These are phyloP conservation scores for Podila clonocystis DNA, from an alignment of 192 early-diverging fungal genomes.

Conservation along the genomic window DNA sequence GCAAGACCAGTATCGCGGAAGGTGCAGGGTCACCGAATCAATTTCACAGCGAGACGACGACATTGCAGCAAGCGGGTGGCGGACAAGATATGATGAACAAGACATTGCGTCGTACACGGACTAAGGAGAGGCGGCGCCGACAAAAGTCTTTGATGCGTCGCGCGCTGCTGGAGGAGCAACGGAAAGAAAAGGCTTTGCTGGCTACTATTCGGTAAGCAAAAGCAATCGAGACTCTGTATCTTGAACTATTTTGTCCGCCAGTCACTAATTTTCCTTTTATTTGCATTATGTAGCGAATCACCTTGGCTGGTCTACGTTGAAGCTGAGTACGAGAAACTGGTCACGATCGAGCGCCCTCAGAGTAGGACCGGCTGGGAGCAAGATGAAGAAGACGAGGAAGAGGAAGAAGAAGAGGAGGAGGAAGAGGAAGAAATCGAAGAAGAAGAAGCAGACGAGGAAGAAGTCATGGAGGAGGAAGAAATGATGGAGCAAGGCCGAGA, in stretches of 20 bases:
- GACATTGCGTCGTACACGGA: constrained; percentile 7
- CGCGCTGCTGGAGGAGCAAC: constrained; percentile 30
- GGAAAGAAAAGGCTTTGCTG: constrained; percentile 45
- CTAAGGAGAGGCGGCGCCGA: constrained; percentile 17
- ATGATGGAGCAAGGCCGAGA: constrained; percentile 26
- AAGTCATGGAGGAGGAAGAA: not conserved
- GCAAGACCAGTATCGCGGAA: no score
- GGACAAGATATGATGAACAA: not conserved
- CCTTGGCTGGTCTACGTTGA: constrained; percentile 48
- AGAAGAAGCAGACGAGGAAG: not conserved
- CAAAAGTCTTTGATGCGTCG: constrained; percentile 27
- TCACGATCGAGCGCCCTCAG: constrained; percentile 40
- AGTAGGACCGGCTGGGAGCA: constrained; percentile 37
- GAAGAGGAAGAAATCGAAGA: constrained; percentile 13
- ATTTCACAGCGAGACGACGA: no score
- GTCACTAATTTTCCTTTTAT: not conserved
- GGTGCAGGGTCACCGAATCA: no score
- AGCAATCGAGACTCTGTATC: not conserved
- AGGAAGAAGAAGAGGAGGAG: constrained; percentile 31
- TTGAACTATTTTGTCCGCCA: not conserved
- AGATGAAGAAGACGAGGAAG: constrained; percentile 40
- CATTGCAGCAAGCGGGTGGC: no score
- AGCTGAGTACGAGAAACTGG: constrained; percentile 41
- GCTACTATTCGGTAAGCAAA: constrained; percentile 41
- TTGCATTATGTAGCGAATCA: constrained; percentile 25